These are phyloP conservation scores for Coemansia sp. DNA, from an alignment of 192 early-diverging fungal genomes.

Conservation along the genomic window DNA sequence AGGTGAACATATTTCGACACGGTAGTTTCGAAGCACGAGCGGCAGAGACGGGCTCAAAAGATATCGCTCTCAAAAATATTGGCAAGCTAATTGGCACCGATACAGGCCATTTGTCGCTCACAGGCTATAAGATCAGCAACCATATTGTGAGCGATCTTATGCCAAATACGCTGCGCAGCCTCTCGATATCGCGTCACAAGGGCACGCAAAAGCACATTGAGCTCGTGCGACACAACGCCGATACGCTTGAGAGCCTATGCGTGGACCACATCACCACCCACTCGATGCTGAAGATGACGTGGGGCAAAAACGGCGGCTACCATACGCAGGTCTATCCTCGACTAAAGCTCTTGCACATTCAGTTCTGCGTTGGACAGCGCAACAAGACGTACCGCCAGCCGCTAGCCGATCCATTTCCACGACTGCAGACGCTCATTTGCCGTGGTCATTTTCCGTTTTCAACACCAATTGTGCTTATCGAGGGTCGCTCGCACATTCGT, in stretches of 20 bases:
- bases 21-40: background rate
- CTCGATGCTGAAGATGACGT: conserved; percentile 16
- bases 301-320: background rate
- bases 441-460: conserved; percentile 16
- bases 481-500: conserved; percentile 5
- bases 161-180: conserved; percentile 14
- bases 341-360: conserved; percentile 17
- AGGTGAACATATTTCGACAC: background rate
- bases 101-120: conserved; percentile 6
- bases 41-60: background rate
- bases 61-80: background rate
- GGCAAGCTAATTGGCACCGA: background rate
- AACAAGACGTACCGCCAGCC: background rate
- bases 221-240: conserved; percentile 17
- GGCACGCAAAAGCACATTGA: conserved; percentile 16
- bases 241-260: conserved; percentile 14
- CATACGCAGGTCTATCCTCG: conserved; percentile 22
- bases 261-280: conserved; percentile 6
- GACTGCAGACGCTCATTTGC: conserved; percentile 19
- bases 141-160: background rate
- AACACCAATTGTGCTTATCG: conserved; percentile 4
- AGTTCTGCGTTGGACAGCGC: background rate
- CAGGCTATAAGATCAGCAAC: background rate
- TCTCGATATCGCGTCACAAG: conserved; percentile 12
- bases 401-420: conserved; percentile 13